Percentiles rank a stretch among this genome's conserved stretches.
Evolutionary conservation across 2,329 filamentous ascomycete genomes (phyloP).

Genomic region (Byssochlamys sp.): DNA sequence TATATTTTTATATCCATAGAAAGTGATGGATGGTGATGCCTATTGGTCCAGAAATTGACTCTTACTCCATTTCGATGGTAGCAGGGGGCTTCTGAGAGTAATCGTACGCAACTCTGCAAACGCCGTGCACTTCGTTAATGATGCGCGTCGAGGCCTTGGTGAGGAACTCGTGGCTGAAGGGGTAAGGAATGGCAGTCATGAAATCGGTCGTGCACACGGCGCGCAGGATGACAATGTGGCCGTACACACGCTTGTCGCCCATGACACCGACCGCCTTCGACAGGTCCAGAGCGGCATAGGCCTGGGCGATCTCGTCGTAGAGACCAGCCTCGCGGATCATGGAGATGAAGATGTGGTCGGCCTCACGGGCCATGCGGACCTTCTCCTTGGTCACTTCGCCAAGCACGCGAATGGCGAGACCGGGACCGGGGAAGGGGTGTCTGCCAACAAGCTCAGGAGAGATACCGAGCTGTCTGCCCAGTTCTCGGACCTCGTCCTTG

Average conservation of each 20-base stretch:
- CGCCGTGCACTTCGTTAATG: conserved; percentile 62
- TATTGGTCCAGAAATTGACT: not conserved
- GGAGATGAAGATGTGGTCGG: conserved; percentile 39
- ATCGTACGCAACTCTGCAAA: conserved; percentile 29
- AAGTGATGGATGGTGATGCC: no score
- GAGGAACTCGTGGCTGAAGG: conserved; percentile 57
- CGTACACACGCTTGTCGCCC: conserved; percentile 60
- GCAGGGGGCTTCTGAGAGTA: conserved; percentile 51
- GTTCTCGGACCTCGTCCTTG: conserved; percentile 68
- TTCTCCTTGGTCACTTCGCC: conserved; percentile 74
- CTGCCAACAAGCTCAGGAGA: conserved; percentile 66
- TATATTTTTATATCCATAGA: not conserved
- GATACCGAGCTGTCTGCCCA: conserved; percentile 62
- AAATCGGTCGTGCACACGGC: conserved; percentile 58
- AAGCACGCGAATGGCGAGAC: conserved; percentile 55
- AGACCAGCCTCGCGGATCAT: conserved; percentile 38
- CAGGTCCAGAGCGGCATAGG: conserved; percentile 59
- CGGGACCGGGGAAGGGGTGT: conserved; percentile 52
- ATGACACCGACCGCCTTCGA: conserved; percentile 50
- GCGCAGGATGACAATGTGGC: conserved; percentile 50
- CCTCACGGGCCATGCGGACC: conserved; percentile 58
- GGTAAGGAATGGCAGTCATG: conserved; percentile 65
- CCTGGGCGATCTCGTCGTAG: conserved; percentile 54
- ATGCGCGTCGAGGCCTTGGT: conserved; percentile 57
- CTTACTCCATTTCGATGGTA: conserved; percentile 63